Evolutionary conservation across 192 early-diverging fungal species (phyloP).

Genomic region (Gorgonomyces haynaldii): DNA sequence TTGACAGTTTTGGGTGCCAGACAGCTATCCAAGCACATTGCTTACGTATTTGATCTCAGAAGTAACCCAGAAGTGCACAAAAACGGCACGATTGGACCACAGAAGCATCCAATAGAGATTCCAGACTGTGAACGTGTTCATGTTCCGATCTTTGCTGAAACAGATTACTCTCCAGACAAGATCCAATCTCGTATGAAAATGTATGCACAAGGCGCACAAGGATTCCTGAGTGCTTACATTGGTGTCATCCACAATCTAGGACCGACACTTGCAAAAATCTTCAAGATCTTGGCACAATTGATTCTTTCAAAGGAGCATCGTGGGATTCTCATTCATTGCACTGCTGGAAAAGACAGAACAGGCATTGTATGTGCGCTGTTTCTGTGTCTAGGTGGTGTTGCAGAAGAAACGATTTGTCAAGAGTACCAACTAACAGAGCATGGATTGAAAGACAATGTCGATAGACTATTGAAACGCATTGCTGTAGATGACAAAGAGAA

Average conservation of each 20-base stretch:
- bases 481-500: no score
- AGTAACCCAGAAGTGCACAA: not conserved
- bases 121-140: not conserved
- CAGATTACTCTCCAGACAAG: not conserved
- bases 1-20: not conserved
- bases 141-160: not conserved
- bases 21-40: not conserved
- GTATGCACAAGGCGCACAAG: not conserved
- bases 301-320: not conserved
- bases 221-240: not conserved
- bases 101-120: not conserved
- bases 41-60: not conserved
- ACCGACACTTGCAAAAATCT: not conserved
- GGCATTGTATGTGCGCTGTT: conserved; percentile 49
- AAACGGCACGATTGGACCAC: not conserved
- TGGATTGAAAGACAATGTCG: not conserved
- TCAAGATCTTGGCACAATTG: not conserved
- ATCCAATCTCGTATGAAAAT: not conserved
- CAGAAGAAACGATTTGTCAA: conserved; percentile 53
- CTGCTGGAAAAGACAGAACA: conserved; percentile 60
- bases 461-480: not conserved
- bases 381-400: conserved; percentile 48
- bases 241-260: not conserved
- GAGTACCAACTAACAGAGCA: conserved; percentile 53
- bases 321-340: conserved; percentile 56